A percentile compares a stretch with the other conserved stretches of the same genome.
These are phyloP conservation scores for Monosporascus sp. DNA, from an alignment of 2,329 filamentous ascomycete genomes.

Conservation along the genomic window DNA sequence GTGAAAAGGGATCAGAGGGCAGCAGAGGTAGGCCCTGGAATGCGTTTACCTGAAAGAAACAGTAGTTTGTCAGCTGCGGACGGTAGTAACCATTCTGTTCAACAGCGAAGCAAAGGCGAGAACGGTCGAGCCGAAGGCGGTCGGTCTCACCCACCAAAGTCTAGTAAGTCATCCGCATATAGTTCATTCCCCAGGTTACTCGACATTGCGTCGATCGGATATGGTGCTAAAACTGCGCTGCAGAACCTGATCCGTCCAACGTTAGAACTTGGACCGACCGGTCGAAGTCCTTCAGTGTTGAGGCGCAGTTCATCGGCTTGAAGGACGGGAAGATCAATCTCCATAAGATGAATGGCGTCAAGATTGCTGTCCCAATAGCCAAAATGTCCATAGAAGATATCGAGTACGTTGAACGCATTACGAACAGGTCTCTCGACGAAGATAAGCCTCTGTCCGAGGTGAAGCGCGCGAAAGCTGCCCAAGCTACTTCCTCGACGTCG, in stretches of 20 bases:
- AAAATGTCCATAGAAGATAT: conserved; percentile 97
- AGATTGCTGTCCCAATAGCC: conserved; percentile 89
- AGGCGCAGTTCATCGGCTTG: conserved; percentile 90
- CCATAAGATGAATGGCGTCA: conserved; percentile 96
- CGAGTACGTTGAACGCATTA: conserved; percentile 85
- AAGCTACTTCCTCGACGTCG: conserved; percentile 17
- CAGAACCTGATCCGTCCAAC: conserved; percentile 78
- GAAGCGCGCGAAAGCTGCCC: conserved; percentile 46
- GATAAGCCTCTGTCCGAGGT: conserved; percentile 90
- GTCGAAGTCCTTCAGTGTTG: conserved; percentile 92
- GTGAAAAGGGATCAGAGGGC: conserved; percentile 61
- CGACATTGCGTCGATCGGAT: background rate
- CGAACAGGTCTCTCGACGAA: conserved; percentile 87
- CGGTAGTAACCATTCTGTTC: conserved; percentile 60
- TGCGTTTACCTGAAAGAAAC: conserved; percentile 69
- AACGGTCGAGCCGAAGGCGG: conserved; percentile 54
- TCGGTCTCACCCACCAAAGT: conserved; percentile 54
- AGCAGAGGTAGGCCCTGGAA: conserved; percentile 72
- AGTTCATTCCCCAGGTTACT: background rate
- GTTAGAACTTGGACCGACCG: conserved; percentile 92
- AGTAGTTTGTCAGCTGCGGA: conserved; percentile 70
- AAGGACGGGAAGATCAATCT: conserved; percentile 96
- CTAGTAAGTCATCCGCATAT: conserved; percentile 57
- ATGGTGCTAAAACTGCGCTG: conserved; percentile 11
- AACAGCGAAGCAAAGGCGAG: conserved; percentile 69